Conservation (phyloP, 768 basidiomycete genomes). For the Gymnopilus junonius region DNA sequence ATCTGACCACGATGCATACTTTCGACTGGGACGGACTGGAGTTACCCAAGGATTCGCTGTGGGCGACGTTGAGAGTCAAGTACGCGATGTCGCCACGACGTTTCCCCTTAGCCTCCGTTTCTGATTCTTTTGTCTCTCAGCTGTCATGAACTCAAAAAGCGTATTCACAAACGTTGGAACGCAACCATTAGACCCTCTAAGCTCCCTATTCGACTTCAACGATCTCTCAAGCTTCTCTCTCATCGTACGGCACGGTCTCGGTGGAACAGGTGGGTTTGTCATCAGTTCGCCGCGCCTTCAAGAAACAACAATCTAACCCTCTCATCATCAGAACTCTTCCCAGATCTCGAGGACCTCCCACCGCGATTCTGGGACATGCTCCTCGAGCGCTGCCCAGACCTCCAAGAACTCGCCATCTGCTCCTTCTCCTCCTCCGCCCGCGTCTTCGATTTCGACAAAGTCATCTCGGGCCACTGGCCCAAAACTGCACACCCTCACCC, state of each 20-base stretch:
- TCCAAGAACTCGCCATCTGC: slow-evolving; percentile 54
- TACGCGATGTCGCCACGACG: slow-evolving; percentile 26
- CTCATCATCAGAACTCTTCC: slow-evolving; percentile 39
- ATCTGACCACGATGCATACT: slow-evolving; percentile 39
- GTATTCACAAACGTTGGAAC: slow-evolving; percentile 50
- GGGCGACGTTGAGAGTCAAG: slow-evolving; percentile 43
- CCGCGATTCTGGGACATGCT: slow-evolving; percentile 53
- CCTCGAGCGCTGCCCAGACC: slow-evolving; percentile 45
- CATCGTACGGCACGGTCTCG: slow-evolving; percentile 49
- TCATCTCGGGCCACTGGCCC: slow-evolving; percentile 45
- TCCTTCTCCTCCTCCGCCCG: slow-evolving; percentile 52
- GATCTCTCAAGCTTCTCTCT: slow-evolving; percentile 50
- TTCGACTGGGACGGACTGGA: slow-evolving; percentile 61
- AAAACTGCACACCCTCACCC: slow-evolving; percentile 44
- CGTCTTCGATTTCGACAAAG: slow-evolving; percentile 45
- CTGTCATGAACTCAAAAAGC: slow-evolving; percentile 46
- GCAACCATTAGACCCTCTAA: slow-evolving; percentile 36
- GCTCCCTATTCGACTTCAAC: slow-evolving; percentile 46
- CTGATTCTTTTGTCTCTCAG: slow-evolving; percentile 24
- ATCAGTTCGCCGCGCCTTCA: not conserved
- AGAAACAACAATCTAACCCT: not conserved
- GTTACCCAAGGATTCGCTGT: slow-evolving; percentile 45
- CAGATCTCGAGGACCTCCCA: slow-evolving; percentile 42
- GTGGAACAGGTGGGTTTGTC: slow-evolving; percentile 35
- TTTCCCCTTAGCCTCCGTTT: not conserved